These are phyloP conservation scores for Chloromonas sp. DNA, from an alignment of 163 green algal species.

Conservation along the genomic window DNA sequence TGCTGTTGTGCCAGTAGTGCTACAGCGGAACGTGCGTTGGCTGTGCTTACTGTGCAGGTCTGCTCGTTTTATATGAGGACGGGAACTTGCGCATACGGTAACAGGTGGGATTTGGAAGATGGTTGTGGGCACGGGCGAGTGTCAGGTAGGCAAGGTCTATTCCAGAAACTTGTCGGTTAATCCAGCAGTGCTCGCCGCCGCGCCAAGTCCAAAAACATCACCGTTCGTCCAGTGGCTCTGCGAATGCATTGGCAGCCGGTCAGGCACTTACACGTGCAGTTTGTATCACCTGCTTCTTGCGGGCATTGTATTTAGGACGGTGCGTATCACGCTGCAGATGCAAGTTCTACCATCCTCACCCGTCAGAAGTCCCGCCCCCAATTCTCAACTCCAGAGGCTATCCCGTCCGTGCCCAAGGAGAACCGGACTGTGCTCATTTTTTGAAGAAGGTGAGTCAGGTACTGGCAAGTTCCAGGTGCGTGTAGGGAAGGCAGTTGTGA, in stretches of 20 bases:
- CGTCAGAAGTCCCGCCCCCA: background rate
- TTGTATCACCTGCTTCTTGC: background rate
- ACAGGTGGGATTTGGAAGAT: background rate
- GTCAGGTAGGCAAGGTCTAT: no score
- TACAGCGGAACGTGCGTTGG: no score
- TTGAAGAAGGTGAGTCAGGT: constrained; percentile 34
- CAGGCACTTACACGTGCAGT: no score
- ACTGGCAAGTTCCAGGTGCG: background rate
- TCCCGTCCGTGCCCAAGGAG: constrained; percentile 19
- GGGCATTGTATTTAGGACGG: background rate
- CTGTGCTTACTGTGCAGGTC: background rate
- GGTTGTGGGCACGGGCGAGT: no score
- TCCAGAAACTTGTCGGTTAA: no score
- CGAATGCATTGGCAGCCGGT: no score
- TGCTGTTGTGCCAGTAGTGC: no score
- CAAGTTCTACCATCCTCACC: background rate
- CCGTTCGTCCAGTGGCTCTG: no score
- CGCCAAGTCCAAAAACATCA: background rate
- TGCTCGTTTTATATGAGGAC: background rate
- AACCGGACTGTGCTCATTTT: constrained; percentile 51
- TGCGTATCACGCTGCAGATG: background rate
- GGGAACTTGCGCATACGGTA: background rate
- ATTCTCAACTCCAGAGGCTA: constrained; percentile 14
- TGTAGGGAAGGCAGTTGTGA: no score
- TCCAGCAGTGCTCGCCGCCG: no score